Evolutionary conservation across 495 filamentous ascomycete species (phyloP).

Genomic region (Aspergillus carlsbadensis): DNA sequence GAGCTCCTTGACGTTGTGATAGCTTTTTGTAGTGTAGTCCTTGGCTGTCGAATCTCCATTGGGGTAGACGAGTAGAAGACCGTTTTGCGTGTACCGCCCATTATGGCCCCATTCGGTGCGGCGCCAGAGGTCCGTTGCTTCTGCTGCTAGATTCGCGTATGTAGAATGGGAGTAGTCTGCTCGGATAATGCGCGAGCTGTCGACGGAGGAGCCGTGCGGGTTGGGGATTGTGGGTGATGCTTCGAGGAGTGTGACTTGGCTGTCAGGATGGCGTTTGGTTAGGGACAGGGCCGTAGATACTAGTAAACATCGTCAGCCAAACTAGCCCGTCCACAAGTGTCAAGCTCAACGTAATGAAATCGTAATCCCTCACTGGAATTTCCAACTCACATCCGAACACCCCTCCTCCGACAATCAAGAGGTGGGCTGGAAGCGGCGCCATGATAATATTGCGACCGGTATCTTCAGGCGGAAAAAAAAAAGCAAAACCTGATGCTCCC

Average conservation of each 20-base stretch:
- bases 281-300: constrained; percentile 67
- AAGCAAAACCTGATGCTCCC: background rate
- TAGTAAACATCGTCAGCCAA: constrained; percentile 23
- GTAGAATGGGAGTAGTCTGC: constrained; percentile 75
- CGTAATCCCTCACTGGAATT: background rate
- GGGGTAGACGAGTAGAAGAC: constrained; percentile 65
- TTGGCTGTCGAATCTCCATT: constrained; percentile 49
- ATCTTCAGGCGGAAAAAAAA: background rate
- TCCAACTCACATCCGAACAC: constrained; percentile 66
- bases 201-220: constrained; percentile 68
- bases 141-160: constrained; percentile 67
- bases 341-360: background rate
- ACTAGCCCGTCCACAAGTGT: background rate
- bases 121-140: constrained; percentile 73
- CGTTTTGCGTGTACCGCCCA: constrained; percentile 73
- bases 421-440: constrained; percentile 44
- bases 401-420: constrained; percentile 75
- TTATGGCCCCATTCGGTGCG: constrained; percentile 58
- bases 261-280: constrained; percentile 52
- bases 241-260: constrained; percentile 67
- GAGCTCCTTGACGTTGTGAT: constrained; percentile 57
- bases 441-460: constrained; percentile 19
- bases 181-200: constrained; percentile 75
- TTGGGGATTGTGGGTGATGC: constrained; percentile 64
- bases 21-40: constrained; percentile 65